A percentile compares a stretch with the other conserved stretches of the same genome.
These are phyloP conservation scores for Boletellus sp. DNA, from an alignment of 768 basidiomycete genomes.

Conservation along the genomic window DNA sequence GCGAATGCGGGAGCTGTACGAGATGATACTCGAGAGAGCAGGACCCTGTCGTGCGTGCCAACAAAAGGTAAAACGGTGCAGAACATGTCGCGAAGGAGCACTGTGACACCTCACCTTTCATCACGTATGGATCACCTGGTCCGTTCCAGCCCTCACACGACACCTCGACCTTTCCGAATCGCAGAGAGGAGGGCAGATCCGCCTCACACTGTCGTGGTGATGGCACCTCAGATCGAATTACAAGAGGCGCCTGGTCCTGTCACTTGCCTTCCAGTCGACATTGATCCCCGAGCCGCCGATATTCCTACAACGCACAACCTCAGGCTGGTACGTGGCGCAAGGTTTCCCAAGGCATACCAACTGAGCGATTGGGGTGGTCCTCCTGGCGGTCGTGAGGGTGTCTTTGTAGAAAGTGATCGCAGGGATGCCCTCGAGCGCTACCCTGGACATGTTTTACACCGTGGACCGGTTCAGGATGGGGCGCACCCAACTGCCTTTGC, in stretches of 20 bases:
- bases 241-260: background rate
- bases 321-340: constrained; percentile 74
- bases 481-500: background rate
- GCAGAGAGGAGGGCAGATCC: constrained; percentile 76
- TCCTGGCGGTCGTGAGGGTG: constrained; percentile 57
- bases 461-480: background rate
- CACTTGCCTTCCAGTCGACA: constrained; percentile 85
- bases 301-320: constrained; percentile 81
- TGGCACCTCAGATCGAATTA: constrained; percentile 8
- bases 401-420: constrained; percentile 78
- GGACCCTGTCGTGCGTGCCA: constrained; percentile 50
- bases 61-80: background rate
- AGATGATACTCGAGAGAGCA: constrained; percentile 85
- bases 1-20: constrained; percentile 54
- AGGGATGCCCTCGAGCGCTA: constrained; percentile 68
- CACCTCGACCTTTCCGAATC: constrained; percentile 83
- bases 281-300: constrained; percentile 73
- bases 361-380: constrained; percentile 70
- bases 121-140: constrained; percentile 77
- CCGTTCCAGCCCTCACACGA: constrained; percentile 89
- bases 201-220: constrained; percentile 68
- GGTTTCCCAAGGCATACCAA: constrained; percentile 76
- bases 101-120: constrained; percentile 59
- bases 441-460: constrained; percentile 51
- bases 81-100: background rate